These are phyloP conservation scores for Penicillium desertorum DNA, from an alignment of 495 filamentous ascomycete genomes.

Conservation along the genomic window DNA sequence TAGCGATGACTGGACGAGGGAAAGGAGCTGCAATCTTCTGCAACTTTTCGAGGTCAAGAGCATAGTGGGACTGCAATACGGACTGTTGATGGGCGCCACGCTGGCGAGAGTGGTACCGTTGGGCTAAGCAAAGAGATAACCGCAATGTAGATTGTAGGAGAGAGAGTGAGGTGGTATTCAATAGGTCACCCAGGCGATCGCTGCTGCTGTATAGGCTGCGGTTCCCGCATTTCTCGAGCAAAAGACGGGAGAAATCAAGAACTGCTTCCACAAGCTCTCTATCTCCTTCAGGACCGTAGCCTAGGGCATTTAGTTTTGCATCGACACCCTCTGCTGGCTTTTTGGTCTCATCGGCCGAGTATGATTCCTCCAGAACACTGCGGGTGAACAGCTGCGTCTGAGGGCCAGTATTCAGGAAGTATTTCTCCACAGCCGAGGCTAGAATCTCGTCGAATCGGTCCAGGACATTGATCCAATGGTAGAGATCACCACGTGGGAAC, in stretches of 20 bases:
- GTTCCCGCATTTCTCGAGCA: constrained; percentile 95
- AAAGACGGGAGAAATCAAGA: constrained; percentile 77
- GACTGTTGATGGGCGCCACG: constrained; percentile 67
- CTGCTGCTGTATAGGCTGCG: constrained; percentile 95
- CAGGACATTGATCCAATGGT: constrained; percentile 95
- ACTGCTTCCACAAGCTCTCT: constrained; percentile 73
- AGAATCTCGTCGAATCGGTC: constrained; percentile 92
- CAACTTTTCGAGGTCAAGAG: constrained; percentile 87
- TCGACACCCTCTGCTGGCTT: constrained; percentile 49
- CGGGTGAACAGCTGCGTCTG: constrained; percentile 73
- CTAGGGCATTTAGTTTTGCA: constrained; percentile 54
- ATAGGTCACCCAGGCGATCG: constrained; percentile 76
- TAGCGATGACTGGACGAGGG: constrained; percentile 57
- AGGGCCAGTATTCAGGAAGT: constrained; percentile 76
- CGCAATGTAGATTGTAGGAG: constrained; percentile 73
- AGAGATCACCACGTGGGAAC: constrained; percentile 94
- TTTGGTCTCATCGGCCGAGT: constrained; percentile 39
- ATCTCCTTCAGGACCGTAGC: constrained; percentile 73
- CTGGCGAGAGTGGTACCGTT: constrained; percentile 86
- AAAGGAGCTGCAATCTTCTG: constrained; percentile 82
- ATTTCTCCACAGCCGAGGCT: constrained; percentile 75
- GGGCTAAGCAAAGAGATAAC: constrained; percentile 77
- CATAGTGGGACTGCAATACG: constrained; percentile 83
- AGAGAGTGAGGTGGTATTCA: constrained; percentile 79
- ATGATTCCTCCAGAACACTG: constrained; percentile 59